These are phyloP conservation scores for Curvularia eragrostidis DNA, from an alignment of 2,329 filamentous ascomycete genomes.

Conservation along the genomic window DNA sequence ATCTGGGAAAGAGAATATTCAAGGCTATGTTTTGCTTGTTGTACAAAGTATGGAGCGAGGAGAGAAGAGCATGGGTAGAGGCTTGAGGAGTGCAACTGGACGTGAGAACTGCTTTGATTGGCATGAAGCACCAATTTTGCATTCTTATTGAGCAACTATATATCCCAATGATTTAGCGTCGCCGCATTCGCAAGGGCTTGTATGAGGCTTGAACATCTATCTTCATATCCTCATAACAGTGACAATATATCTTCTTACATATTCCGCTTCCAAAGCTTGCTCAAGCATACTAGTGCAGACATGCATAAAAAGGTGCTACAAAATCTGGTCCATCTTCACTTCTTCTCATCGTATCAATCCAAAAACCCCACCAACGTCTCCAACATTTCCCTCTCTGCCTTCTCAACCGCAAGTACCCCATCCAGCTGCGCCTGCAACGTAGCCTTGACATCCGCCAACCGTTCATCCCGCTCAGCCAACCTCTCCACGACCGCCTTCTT, in stretches of 20 bases:
- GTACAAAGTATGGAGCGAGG: not conserved
- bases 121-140: not conserved
- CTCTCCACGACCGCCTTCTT: conserved; percentile 67
- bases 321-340: not conserved
- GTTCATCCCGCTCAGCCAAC: conserved; percentile 72
- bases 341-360: conserved; percentile 12
- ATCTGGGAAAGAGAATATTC: not conserved
- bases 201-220: not conserved
- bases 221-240: not conserved
- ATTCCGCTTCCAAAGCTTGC: not conserved
- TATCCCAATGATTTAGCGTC: not conserved
- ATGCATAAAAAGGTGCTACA: not conserved
- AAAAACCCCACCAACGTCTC: conserved; percentile 58
- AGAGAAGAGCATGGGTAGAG: not conserved
- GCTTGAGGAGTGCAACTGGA: not conserved
- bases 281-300: not conserved
- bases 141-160: not conserved
- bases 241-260: not conserved
- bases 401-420: conserved; percentile 61
- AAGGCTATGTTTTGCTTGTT: not conserved
- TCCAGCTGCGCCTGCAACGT: conserved; percentile 75
- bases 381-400: conserved; percentile 69
- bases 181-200: not conserved
- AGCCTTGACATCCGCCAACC: conserved; percentile 65
- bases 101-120: not conserved